These are phyloP conservation scores for Microbotryum silenes-acaulis DNA, from an alignment of 1,284 basidiomycete genomes.

Conservation along the genomic window DNA sequence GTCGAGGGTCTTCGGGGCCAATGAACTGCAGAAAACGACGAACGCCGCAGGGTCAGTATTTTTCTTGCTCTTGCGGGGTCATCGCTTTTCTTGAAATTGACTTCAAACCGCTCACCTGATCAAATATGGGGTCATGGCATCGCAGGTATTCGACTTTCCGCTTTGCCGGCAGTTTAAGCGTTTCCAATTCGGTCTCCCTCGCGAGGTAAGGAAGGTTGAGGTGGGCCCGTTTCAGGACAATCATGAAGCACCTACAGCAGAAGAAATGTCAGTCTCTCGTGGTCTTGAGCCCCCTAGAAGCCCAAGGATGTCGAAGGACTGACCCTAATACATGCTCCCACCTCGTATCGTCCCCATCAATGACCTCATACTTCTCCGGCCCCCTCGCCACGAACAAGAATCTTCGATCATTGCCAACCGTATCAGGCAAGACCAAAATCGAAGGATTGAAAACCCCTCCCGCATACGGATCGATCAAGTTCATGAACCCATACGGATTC, in stretches of 20 bases:
- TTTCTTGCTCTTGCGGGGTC: no score
- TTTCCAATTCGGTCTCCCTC: constrained; percentile 19
- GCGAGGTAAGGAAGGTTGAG: constrained; percentile 22
- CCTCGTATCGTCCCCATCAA: constrained; percentile 19
- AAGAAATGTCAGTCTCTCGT: background rate
- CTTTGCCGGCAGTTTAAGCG: constrained; percentile 22
- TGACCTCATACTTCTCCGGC: constrained; percentile 22
- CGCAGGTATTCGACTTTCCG: constrained; percentile 21
- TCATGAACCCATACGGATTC: constrained; percentile 27
- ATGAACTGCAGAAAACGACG: constrained; percentile 12
- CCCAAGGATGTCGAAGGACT: background rate
- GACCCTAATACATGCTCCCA: constrained; percentile 22
- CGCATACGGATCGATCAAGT: constrained; percentile 21
- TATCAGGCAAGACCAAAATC: constrained; percentile 15
- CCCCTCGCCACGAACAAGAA: constrained; percentile 21
- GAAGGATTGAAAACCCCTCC: constrained; percentile 22
- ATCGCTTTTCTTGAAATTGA: background rate
- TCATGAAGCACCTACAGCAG: constrained; percentile 20
- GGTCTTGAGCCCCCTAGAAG: background rate
- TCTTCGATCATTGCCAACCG: constrained; percentile 7
- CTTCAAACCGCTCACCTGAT: constrained; percentile 1
- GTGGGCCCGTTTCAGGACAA: constrained; percentile 15
- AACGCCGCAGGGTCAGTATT: background rate
- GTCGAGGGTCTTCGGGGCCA: constrained; percentile 23
- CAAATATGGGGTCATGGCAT: constrained; percentile 9